Base-by-base conservation (phyloP, 2,329 filamentous ascomycete species). In the Chlorencoelia australis region DNA sequence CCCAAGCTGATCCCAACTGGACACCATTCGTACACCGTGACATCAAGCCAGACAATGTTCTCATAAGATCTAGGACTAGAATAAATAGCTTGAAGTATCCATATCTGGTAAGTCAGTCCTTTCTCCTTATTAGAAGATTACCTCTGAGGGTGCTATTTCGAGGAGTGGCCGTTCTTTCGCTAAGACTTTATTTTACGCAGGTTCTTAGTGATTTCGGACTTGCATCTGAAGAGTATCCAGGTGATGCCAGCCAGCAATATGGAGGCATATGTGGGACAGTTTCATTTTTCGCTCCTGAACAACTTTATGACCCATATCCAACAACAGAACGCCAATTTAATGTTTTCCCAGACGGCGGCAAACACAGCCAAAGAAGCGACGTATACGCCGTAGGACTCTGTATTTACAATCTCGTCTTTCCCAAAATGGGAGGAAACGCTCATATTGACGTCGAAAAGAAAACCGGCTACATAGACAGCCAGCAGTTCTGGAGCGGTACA, bases 41-140 rank as follows among this genome's bases (percentile, higher is more conserved):
- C 30, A 45, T 55, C 30, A 55, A 55, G 30, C 50, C 52, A 10
- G 52, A 55, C 29, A 55, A 55, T 29, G 38, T 55, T 7, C 39
- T 55, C 9, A 36, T 55, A 4, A 33, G 44, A 8, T 54, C 51
- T 2, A 43, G 52, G 29, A n/a, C 30, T 7, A 48, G 42, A 3
- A n/a, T 43, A 5, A 43, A 35, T 8, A 44, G 41, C 2, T 36
- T 30, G 2, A 50, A 48, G 18, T 53, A 52, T 22, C 45, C 44
- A 15, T 54, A 53, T 28, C 45, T 45, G 14, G 44, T 52, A n/a
- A n/a, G n/a, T n/a, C n/a, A n/a, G n/a, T n/a, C n/a, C n/a, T n/a
- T n/a, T n/a, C n/a, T n/a, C n/a, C n/a, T n/a, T n/a, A n/a, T n/a
- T n/a, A n/a, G n/a, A n/a, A n/a, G n/a, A n/a, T n/a, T n/a, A n/a